A percentile compares a stretch with the other conserved stretches of the same genome.
Evolutionary conservation across 2,329 filamentous ascomycete genomes (phyloP).

Genomic region (Curvularia spicifera): DNA sequence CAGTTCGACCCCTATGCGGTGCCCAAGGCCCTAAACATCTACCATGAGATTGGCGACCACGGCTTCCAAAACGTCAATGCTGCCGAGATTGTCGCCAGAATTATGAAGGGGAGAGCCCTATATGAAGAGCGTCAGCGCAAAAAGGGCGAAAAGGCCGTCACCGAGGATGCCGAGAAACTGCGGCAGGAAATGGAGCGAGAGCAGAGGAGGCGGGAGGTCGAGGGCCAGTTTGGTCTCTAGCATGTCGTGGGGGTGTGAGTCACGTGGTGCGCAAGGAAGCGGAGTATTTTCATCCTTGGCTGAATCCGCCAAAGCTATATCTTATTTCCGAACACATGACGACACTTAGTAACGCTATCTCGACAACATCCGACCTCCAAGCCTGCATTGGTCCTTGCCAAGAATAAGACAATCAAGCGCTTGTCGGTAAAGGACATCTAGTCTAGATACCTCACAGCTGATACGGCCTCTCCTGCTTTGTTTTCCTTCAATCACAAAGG

Average conservation of each 20-base stretch:
- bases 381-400: neutral
- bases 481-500: too few relatives aligned
- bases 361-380: neutral
- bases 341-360: neutral
- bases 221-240: conserved; percentile 48
- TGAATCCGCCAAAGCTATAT: neutral
- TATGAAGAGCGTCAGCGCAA: conserved; percentile 91
- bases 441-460: too few relatives aligned
- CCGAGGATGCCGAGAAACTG: conserved; percentile 63
- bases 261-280: neutral
- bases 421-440: too few relatives aligned
- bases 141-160: conserved; percentile 84
- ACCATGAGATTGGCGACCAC: conserved; percentile 77
- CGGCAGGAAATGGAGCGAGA: conserved; percentile 50
- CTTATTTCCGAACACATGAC: neutral
- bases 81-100: conserved; percentile 87
- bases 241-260: neutral
- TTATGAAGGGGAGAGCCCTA: conserved; percentile 81
- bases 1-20: conserved; percentile 70
- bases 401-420: neutral
- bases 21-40: conserved; percentile 83
- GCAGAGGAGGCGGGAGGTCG: conserved; percentile 47
- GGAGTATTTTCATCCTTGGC: neutral
- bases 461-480: too few relatives aligned
- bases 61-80: conserved; percentile 88